A percentile compares a stretch with the other conserved stretches of the same genome.
Evolutionary conservation across 1,284 basidiomycete genomes (phyloP).

Genomic region (Boletus subluridellus): DNA sequence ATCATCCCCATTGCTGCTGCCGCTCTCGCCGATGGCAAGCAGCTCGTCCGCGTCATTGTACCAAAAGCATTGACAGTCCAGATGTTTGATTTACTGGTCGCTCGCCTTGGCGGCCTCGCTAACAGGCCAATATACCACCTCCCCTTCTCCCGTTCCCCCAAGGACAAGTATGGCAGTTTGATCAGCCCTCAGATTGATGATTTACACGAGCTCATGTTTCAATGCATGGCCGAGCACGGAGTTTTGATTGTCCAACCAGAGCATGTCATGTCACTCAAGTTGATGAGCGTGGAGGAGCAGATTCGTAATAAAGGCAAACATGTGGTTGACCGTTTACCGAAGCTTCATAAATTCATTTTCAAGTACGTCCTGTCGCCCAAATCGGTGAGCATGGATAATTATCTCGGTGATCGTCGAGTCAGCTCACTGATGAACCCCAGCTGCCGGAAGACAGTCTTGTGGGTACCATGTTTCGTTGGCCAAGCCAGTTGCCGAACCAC

Average conservation of each 20-base stretch:
- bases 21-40: slow-evolving; percentile 41
- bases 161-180: fast-evolving
- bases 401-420: not conserved
- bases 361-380: not conserved
- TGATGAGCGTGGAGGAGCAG: not conserved
- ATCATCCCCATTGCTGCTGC: slow-evolving; percentile 22
- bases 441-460: no score
- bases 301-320: not conserved
- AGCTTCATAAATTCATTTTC: not conserved
- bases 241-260: not conserved
- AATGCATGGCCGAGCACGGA: not conserved
- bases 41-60: slow-evolving; percentile 22
- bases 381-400: not conserved
- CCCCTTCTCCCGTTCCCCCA: slow-evolving; percentile 42
- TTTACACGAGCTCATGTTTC: not conserved
- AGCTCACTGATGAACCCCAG: no score
- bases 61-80: slow-evolving; percentile 16
- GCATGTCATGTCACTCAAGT: not conserved
- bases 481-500: no score
- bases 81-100: slow-evolving; percentile 48
- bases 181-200: not conserved
- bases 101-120: slow-evolving; percentile 43
- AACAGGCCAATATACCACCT: slow-evolving; percentile 47
- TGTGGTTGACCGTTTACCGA: fast-evolving
- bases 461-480: no score